phyloP scores from a whole-genome alignment of 192 early-diverging fungal species.

The Entophlyctis helioformis region DNA sequence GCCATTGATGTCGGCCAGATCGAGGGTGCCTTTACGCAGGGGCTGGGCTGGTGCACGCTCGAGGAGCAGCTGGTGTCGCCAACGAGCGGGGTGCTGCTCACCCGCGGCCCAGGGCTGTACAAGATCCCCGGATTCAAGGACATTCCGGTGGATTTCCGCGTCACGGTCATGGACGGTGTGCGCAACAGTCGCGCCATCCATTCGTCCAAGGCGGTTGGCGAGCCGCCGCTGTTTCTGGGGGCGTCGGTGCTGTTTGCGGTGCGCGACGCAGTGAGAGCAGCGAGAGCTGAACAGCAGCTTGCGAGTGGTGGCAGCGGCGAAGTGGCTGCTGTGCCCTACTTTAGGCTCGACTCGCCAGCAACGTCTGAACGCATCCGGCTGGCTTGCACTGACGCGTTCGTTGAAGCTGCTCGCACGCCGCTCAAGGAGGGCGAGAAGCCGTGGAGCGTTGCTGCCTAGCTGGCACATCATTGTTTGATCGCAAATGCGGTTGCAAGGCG shows the following conservation, averaged over 20 bases:
- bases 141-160: constrained; percentile 70
- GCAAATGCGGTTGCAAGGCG: too few species aligned
- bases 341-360: constrained; percentile 62
- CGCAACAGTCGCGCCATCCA: constrained; percentile 50
- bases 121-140: constrained; percentile 80
- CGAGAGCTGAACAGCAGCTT: constrained; percentile 27
- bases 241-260: constrained; percentile 67
- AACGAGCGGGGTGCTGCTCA: constrained; percentile 55
- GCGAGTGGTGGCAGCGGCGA: constrained; percentile 1
- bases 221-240: constrained; percentile 79
- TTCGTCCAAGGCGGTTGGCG: constrained; percentile 75
- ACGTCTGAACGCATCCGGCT: constrained; percentile 65
- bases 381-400: constrained; percentile 57
- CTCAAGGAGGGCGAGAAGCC: constrained; percentile 5
- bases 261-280: constrained; percentile 61
- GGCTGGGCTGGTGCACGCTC: constrained; percentile 72
- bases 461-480: too few species aligned
- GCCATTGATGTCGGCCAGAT: constrained; percentile 85
- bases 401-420: constrained; percentile 17
- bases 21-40: constrained; percentile 78
- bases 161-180: constrained; percentile 48
- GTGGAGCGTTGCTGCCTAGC: constrained; percentile 7
- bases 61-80: constrained; percentile 73
- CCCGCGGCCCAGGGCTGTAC: constrained; percentile 75
- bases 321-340: constrained; percentile 25